Base-by-base conservation (phyloP, 2,329 filamentous ascomycete genomes). In the Neophaeococcomyces mojaviensis region DNA sequence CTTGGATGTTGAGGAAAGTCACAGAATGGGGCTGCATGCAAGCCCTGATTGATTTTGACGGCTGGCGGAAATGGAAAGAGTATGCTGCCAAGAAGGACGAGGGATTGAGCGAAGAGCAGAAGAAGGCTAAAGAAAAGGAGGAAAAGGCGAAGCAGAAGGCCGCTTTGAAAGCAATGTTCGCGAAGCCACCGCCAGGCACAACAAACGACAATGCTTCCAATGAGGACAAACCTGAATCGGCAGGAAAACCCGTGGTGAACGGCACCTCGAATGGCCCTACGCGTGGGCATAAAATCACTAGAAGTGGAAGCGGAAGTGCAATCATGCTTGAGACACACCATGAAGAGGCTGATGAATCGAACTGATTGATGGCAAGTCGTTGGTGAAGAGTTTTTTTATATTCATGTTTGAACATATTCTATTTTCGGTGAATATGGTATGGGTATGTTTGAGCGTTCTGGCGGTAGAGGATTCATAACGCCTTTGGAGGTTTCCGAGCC, bases 1-100 rank as follows among this genome's bases (percentile, higher is more conserved):
- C 94, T 49, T 98, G 90, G 89, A 78, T 98, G 20, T 88, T 96
- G 64, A 81, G 90, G 48, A 98, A 98, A 66, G 89, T 97, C 57
- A 96, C 94, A 69, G 92, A 98, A 73, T 98, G 92, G 92, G 92
- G 92, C 47, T 97, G 92, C 71, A 98, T 98, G 92, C 92, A 97
- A 70, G 92, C 92, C 8, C 76, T 98, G 19, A 97, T 98, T 60
- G 92, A 98, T 69, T 97, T 92, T 63, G 90, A 97, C 63, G 92
- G 92, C 51, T 98, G 92, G 92, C 80, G 89, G 46, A 88, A 88
- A 65, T 98, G 92, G 92, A 95, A 95, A 64, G 86, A 92, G 59
- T 90, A 86, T 60, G 68, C 67, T 32, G 64, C 65, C 20, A 60
- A 60, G 13, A 63, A 62, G 44, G 49, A 61, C 34, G 61, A 42